Evolutionary conservation across 1,284 basidiomycete species (phyloP).

Genomic region (Ganoderma lingzhi): DNA sequence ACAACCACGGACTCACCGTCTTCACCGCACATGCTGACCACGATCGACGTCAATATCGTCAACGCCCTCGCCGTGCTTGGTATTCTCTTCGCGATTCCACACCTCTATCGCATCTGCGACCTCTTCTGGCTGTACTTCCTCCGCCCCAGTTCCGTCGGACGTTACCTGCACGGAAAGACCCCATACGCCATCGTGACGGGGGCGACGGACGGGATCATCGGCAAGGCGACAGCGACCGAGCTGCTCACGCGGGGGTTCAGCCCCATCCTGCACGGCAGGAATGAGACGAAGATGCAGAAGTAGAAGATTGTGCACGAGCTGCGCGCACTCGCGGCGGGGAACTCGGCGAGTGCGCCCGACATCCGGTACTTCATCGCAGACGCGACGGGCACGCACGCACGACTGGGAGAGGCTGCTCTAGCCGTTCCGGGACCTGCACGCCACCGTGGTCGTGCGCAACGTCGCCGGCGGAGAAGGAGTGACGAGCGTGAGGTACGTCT

Average conservation of each 20-base stretch:
- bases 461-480: constrained; percentile 35
- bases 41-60: neutral
- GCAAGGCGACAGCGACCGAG: constrained; percentile 39
- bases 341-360: constrained; percentile 19
- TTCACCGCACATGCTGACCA: neutral
- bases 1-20: neutral
- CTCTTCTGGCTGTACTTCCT: constrained; percentile 41
- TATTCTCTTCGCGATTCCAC: constrained; percentile 25
- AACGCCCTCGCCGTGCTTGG: constrained; percentile 28
- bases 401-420: constrained; percentile 36
- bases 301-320: constrained; percentile 37
- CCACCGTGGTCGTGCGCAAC: constrained; percentile 43
- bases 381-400: constrained; percentile 29
- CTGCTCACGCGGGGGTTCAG: constrained; percentile 43
- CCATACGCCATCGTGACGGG: constrained; percentile 43
- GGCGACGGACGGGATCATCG: constrained; percentile 44
- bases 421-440: constrained; percentile 37
- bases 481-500: neutral
- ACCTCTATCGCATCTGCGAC: constrained; percentile 30
- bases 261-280: constrained; percentile 42
- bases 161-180: constrained; percentile 35
- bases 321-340: constrained; percentile 8
- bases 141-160: constrained; percentile 34
- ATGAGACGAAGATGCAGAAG: constrained; percentile 39
- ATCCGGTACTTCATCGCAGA: constrained; percentile 41